Conservation (phyloP, 2,329 filamentous ascomycete species). For the Fusarium nelsonii region DNA sequence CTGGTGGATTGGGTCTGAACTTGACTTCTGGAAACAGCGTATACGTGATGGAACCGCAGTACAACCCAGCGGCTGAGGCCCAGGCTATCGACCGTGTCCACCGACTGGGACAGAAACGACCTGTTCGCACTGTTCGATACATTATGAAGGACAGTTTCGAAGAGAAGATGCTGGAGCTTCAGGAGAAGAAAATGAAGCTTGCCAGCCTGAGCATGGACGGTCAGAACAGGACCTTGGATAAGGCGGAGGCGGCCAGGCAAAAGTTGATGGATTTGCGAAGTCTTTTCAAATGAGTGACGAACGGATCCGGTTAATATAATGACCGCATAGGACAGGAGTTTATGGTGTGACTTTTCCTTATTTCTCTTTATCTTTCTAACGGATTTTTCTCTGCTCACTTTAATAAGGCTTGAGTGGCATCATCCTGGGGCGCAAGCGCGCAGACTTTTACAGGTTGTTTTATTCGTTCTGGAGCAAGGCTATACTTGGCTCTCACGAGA, state of each 20-base stretch:
- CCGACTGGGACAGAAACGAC: constrained; percentile 88
- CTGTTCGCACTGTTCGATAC: constrained; percentile 87
- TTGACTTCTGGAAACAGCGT: constrained; percentile 87
- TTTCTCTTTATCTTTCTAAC: constrained; percentile 43
- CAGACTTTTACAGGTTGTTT: constrained; percentile 35
- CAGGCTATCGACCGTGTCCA: constrained; percentile 96
- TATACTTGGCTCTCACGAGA: constrained; percentile 50
- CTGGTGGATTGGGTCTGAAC: constrained; percentile 92
- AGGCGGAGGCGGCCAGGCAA: constrained; percentile 68
- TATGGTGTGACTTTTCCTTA: constrained; percentile 25
- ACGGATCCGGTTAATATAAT: constrained; percentile 18
- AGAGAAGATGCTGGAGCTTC: constrained; percentile 89
- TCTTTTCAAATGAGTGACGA: constrained; percentile 63
- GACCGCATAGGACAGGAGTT: constrained; percentile 43
- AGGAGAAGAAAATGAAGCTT: constrained; percentile 92
- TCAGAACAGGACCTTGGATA: constrained; percentile 65
- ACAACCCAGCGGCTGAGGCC: constrained; percentile 93
- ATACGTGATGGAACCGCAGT: constrained; percentile 98
- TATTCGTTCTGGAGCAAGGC: constrained; percentile 26
- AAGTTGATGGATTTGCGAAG: constrained; percentile 70
- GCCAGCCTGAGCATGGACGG: constrained; percentile 88
- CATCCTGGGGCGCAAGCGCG: constrained; percentile 26
- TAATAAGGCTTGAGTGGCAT: constrained; percentile 37
- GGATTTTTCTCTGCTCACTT: constrained; percentile 44
- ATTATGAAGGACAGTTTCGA: constrained; percentile 94